Evolutionary conservation across 257 asterid species (phyloP), one percentile per base, ranked within the genome.

Genomic region (Gentiana straminea): DNA sequence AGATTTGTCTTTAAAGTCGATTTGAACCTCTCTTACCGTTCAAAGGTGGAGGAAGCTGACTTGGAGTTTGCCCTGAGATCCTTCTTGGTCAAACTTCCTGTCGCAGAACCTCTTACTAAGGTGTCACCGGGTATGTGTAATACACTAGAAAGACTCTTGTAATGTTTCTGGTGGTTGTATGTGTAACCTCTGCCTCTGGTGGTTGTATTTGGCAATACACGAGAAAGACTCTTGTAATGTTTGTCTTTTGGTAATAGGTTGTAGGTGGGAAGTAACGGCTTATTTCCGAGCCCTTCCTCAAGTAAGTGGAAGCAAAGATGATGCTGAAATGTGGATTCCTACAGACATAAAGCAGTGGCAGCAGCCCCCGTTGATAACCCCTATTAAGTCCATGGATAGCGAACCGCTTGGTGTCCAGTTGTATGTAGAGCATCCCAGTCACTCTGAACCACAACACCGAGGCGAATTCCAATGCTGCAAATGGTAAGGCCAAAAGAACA

Each of bases 241-340:
- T 56, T 49, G 32, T 58, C 9, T 41, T 7, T 41, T 41, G 8
- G 46, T 41, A 37, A 62, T 66, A 86, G 98, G 80, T 70, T 86
- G 94, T 77, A 86, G 88, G 78, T 90, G 96, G 98, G 98, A 90
- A 60, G 82, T 90, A 67, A 81, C 81, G 2, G 91, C 79, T 54
- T 90, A 84, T 66, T 86, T 90, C 44, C 83, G 80, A 1, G 60
- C 76, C 58, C 79, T 82, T 33, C 96, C 96, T 13, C 64, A 86
- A 59, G 65, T 60, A 32, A 63, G 80, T 75, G 70, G 76, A 51
- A 77, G 84, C 73, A 77, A 75, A 57, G 24, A 24, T 24, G 80
- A 75, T 33, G 79, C 91, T 2, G 89, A 81, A 37, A 69, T 71
- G 75, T 90, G 98, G 98, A 62, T 86, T 64, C 89, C 94, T 33